A percentile compares a stretch with the other conserved stretches of the same genome.
Evolutionary conservation across 768 basidiomycete species (phyloP).

Genomic region (Suillus fuscotomentosus): DNA sequence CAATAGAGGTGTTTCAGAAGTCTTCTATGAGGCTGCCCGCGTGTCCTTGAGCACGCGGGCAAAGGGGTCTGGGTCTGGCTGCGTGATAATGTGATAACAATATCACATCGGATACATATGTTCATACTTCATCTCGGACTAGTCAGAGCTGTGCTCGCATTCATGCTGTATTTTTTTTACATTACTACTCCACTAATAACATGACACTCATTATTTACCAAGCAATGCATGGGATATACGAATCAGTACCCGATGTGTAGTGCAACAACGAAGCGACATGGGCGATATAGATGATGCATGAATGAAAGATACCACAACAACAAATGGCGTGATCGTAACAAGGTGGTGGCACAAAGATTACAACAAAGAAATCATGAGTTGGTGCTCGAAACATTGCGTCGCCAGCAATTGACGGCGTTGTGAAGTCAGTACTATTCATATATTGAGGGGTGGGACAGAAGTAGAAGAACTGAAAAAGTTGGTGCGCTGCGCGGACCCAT

Average conservation of each 20-base stretch:
- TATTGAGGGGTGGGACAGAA: constrained; percentile 26
- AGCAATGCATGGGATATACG: constrained; percentile 2
- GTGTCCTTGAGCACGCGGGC: constrained; percentile 75
- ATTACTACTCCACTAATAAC: constrained; percentile 3
- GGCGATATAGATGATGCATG: constrained; percentile 1
- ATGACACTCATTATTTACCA: neutral
- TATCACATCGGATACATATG: neutral
- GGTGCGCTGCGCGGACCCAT: constrained; percentile 52
- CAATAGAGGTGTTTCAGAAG: constrained; percentile 91
- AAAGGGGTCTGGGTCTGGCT: constrained; percentile 59
- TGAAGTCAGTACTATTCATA: constrained; percentile 15
- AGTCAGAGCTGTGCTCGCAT: constrained; percentile 2
- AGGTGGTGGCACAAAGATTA: constrained; percentile 2
- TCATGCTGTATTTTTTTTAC: constrained; percentile 2
- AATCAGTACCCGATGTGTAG: neutral
- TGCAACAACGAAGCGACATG: neutral
- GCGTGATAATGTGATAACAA: constrained; percentile 55
- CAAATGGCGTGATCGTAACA: neutral
- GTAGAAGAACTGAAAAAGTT: constrained; percentile 36
- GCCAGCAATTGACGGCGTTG: neutral
- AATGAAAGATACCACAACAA: neutral
- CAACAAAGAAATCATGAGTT: neutral
- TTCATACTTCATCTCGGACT: constrained; percentile 1
- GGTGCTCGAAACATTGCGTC: neutral
- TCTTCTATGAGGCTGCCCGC: constrained; percentile 88